phyloP scores from a whole-genome alignment of 495 filamentous ascomycete genomes.

The Pseudomonodictys pantanalensis region DNA sequence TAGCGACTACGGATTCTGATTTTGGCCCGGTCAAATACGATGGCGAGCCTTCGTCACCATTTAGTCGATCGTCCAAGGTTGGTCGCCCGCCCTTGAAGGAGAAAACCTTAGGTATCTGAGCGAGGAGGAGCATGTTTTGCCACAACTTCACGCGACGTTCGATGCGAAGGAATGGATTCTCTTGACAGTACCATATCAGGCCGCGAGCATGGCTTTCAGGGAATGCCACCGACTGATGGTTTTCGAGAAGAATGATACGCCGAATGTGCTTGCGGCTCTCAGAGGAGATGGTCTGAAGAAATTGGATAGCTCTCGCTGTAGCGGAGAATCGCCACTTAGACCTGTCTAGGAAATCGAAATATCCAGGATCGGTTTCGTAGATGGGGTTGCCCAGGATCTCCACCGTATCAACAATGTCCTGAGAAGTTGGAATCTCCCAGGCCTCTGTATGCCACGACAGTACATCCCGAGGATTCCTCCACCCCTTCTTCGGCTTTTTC shows the following conservation, averaged over 20 bases:
- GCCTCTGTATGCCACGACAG: background rate
- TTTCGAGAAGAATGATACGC: background rate
- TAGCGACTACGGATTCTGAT: background rate
- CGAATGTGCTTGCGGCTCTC: background rate
- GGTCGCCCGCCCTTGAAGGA: no score
- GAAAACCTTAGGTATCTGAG: no score
- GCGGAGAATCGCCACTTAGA: background rate
- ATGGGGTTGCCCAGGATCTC: background rate
- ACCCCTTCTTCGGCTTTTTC: no score
- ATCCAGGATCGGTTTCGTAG: background rate
- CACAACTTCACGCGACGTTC: background rate
- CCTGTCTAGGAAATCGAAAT: background rate
- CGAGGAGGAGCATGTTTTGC: background rate
- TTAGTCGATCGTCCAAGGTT: no score
- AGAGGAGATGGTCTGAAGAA: background rate
- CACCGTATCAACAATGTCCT: background rate
- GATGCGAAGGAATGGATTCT: background rate
- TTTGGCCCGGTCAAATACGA: background rate
- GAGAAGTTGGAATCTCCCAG: background rate
- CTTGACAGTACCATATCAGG: background rate
- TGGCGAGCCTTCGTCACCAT: no score
- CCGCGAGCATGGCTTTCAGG: background rate
- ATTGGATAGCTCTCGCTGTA: background rate
- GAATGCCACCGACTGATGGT: background rate
- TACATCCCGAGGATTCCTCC: background rate